Evolutionary conservation across 2,329 filamentous ascomycete species (phyloP), one percentile per base, ranked within the genome.

Genomic region (Shiraia sp.): DNA sequence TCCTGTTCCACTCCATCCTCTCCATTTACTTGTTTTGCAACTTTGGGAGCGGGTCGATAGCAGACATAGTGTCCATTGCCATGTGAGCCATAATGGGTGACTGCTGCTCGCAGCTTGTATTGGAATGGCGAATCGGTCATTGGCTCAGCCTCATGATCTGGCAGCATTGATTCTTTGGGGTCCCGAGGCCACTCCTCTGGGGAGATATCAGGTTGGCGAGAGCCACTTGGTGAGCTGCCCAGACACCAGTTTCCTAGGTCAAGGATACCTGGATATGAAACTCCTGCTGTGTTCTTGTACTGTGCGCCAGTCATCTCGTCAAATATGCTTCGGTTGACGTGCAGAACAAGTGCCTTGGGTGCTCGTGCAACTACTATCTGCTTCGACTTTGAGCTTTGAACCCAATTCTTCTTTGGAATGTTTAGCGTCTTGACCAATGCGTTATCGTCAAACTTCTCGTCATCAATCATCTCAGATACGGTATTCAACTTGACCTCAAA

Each of bases 1-100:
- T 58, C 49, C 5, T 57, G 47, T 2, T 68, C 49, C 5, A 39
- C 34, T 16, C 47, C 36, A 5, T 27, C 28, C 9, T 45, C 42
- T 19, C 17, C 32, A 6, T 42, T 40, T 14, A 19, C 12, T 10
- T 37, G 10, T 40, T 32, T 10, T 31, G 10, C 29, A 9, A 30
- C 29, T 32, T 16, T 49, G 14, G 81, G 77, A 59, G 89, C 85
- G 59, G 86, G 88, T 36, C 89, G 81, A 68, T 93, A 96, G 65
- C 90, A 95, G 27, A 96, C 84, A 57, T 99, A 97, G 71, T 99
- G 93, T 0, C 93, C 93, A 57, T 95, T 96, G 49, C 96, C 90
- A 66, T 97, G 93, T 23, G 87, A 79, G 3, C 93, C 93, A 48
- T 87, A 88, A 64, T 97, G 93, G 1, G 90, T 93, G 8, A 97